Evolutionary conservation across 257 asterid genomes (phyloP).

Genomic region (Ilex aquifolium): DNA sequence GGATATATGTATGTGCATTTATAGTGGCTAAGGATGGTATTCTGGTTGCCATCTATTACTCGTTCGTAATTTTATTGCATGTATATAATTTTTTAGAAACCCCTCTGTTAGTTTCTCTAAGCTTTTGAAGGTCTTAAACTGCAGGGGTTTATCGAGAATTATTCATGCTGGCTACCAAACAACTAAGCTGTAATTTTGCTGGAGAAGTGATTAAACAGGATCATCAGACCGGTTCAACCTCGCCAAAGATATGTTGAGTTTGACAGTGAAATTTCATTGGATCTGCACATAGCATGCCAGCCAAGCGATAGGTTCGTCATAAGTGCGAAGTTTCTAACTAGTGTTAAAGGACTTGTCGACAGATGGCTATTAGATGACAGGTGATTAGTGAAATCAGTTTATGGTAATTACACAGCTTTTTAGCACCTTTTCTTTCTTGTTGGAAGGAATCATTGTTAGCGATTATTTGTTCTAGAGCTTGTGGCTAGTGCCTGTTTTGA

Average conservation of each 20-base stretch:
- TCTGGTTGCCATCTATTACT: no score
- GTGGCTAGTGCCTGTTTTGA: no score
- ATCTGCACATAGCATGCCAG: constrained; percentile 31
- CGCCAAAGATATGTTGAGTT: constrained; percentile 28
- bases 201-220: constrained; percentile 18
- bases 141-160: constrained; percentile 33
- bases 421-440: no score
- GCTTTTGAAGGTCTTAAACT: not conserved
- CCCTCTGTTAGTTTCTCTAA: no score
- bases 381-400: constrained; percentile 18
- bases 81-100: no score
- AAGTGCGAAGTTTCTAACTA: constrained; percentile 16
- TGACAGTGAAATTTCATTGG: constrained; percentile 30
- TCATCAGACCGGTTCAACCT: not conserved
- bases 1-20: no score
- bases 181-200: constrained; percentile 7
- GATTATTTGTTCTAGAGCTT: no score
- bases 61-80: no score
- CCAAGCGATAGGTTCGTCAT: constrained; percentile 18
- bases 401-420: constrained; percentile 1
- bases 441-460: no score
- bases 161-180: constrained; percentile 33
- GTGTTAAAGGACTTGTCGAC: constrained; percentile 20
- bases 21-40: no score
- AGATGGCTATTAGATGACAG: constrained; percentile 32